Base-by-base conservation (phyloP, 2,329 filamentous ascomycete genomes). In the Aspergillus fischeri region DNA sequence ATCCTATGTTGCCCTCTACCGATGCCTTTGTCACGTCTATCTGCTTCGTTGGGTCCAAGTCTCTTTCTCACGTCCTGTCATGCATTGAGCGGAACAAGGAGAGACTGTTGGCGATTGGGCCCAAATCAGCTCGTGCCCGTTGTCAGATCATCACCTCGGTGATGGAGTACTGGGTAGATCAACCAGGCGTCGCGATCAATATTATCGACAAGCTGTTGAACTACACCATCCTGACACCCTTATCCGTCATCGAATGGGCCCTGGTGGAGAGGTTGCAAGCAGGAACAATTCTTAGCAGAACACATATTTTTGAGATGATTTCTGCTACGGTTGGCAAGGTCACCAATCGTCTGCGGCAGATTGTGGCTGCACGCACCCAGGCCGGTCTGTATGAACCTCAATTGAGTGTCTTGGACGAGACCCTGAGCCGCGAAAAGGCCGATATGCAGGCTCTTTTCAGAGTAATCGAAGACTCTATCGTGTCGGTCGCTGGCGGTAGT, bases 121-220 rank as follows among this genome's bases (percentile, higher is more conserved):
- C 87, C 1, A 82, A 86, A 49, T 93, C 90, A 0, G 85, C 91
- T 57, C 82, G 83, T 2, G 92, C 91, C 1, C 86, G 92, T 44
- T 84, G 86, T 45, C 94, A 99, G 75, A 96, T 99, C 68, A 90
- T 97, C 65, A 85, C 88, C 4, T 90, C 90, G 4, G 92, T 97
- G 42, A 90, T 97, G 79, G 82, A 87, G 44, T 99, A 97, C 79
- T 99, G 94, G 94, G 84, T 85, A 49, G 88, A 93, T 32, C 93
- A 99, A 67, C 92, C 93, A 0, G 94, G 94, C 58, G 88, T 95
- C 47, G 94, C 92, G 3, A 85, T 97, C 64, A 90, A 90, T 65
- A 96, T 99, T 66, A 84, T 97, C 57, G 93, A 97, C 79, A 97
- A 97, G 76, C 83, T 99, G 4, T 87, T 99, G 65, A 99, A 97